phyloP scores from a whole-genome alignment of 257 asterid genomes.

The Buddleja alternifolia region DNA sequence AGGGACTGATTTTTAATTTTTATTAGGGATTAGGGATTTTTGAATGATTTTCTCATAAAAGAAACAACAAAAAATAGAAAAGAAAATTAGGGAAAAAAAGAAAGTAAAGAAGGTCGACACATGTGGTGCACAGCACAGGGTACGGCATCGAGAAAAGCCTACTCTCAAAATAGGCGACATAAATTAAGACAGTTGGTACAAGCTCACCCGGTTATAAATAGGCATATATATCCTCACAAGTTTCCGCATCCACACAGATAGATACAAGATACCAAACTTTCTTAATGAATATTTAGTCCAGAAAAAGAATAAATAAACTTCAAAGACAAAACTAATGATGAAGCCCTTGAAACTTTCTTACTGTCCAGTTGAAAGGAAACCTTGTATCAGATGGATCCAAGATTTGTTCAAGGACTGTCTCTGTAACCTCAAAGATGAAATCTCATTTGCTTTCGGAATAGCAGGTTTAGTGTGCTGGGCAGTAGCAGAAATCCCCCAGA shows the following conservation, averaged over 20 bases:
- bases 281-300: too few species aligned
- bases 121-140: too few species aligned
- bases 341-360: conserved; percentile 1
- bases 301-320: not conserved
- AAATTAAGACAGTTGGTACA: too few species aligned
- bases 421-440: conserved; percentile 46
- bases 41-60: too few species aligned
- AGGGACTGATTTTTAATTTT: too few species aligned
- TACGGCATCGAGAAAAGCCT: too few species aligned
- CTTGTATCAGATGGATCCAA: conserved; percentile 46
- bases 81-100: too few species aligned
- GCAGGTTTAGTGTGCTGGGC: conserved; percentile 57
- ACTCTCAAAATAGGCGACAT: too few species aligned
- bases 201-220: not conserved
- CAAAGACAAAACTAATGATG: not conserved
- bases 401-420: conserved; percentile 50
- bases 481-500: conserved; percentile 67
- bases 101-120: too few species aligned
- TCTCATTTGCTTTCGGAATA: conserved; percentile 57
- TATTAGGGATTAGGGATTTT: too few species aligned
- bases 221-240: conserved; percentile 2
- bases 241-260: conserved; percentile 22
- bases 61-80: too few species aligned
- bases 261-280: not conserved
- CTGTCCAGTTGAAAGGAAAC: conserved; percentile 29